These are phyloP conservation scores for Pyrenula massariospora DNA, from an alignment of 495 filamentous ascomycete genomes.

Conservation along the genomic window DNA sequence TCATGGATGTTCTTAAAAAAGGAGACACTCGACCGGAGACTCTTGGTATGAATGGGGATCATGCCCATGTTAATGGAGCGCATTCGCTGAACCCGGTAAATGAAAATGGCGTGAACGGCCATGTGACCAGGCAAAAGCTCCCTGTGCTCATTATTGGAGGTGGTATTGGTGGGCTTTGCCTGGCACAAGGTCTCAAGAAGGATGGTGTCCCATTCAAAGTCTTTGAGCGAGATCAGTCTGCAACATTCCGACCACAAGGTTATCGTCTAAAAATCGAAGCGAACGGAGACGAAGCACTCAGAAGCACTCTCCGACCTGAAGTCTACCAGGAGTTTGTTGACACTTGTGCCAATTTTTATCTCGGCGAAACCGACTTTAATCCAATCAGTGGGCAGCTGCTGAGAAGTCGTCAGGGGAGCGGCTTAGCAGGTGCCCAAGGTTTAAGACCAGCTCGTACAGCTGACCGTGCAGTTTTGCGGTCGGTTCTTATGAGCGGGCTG, in stretches of 20 bases:
- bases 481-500: constrained; percentile 16
- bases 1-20: background rate
- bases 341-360: constrained; percentile 34
- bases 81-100: background rate
- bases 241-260: constrained; percentile 25
- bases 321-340: constrained; percentile 37
- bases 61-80: background rate
- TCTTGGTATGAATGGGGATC: background rate
- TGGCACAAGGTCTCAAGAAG: constrained; percentile 41
- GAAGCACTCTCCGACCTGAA: constrained; percentile 32
- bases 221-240: constrained; percentile 30
- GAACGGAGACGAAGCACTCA: constrained; percentile 39
- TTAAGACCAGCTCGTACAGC: constrained; percentile 9
- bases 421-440: constrained; percentile 3
- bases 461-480: constrained; percentile 18
- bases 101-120: constrained; percentile 1
- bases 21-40: background rate
- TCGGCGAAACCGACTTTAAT: constrained; percentile 12
- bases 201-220: constrained; percentile 38
- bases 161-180: constrained; percentile 40
- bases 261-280: constrained; percentile 37
- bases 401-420: constrained; percentile 8
- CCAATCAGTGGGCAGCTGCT: constrained; percentile 7
- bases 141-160: constrained; percentile 34
- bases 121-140: background rate